Conservation (phyloP, 73 alveolate genomes). For the Uronychia binucleata region DNA sequence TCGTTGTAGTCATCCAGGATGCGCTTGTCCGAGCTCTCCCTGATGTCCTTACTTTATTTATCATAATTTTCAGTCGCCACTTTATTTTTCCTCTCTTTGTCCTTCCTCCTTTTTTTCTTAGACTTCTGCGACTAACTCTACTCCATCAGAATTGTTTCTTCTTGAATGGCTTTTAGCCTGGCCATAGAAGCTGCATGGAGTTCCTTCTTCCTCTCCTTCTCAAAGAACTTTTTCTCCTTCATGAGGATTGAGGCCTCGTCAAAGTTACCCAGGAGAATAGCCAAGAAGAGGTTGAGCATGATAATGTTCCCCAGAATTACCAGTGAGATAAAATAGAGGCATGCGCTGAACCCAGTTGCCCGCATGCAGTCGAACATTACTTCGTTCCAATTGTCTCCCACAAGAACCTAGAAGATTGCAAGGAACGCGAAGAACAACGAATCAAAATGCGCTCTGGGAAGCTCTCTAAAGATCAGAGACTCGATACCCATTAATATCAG, state of each 20-base stretch:
- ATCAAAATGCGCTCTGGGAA: conserved; percentile 26
- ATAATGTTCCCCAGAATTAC: conserved; percentile 42
- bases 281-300: conserved; percentile 63
- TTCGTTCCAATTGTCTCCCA: conserved; percentile 58
- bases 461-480: not conserved
- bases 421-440: conserved; percentile 12
- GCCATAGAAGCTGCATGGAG: too few species aligned
- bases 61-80: not conserved
- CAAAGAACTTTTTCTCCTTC: conserved; percentile 28
- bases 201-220: not conserved
- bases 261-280: conserved; percentile 55
- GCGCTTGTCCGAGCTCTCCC: not conserved
- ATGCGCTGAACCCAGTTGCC: conserved; percentile 15
- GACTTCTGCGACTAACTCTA: not conserved
- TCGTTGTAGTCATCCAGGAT: too few species aligned
- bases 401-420: conserved; percentile 5
- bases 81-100: not conserved
- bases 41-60: not conserved
- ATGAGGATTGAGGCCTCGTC: conserved; percentile 22
- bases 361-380: conserved; percentile 54
- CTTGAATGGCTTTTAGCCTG: not conserved
- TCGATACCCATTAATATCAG: conserved; percentile 17
- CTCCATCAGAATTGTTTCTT: not conserved
- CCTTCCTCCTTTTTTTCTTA: not conserved
- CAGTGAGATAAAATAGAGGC: conserved; percentile 47